Conservation (phyloP, 2,329 filamentous ascomycete species). For the Akanthomyces uredinophilus region DNA sequence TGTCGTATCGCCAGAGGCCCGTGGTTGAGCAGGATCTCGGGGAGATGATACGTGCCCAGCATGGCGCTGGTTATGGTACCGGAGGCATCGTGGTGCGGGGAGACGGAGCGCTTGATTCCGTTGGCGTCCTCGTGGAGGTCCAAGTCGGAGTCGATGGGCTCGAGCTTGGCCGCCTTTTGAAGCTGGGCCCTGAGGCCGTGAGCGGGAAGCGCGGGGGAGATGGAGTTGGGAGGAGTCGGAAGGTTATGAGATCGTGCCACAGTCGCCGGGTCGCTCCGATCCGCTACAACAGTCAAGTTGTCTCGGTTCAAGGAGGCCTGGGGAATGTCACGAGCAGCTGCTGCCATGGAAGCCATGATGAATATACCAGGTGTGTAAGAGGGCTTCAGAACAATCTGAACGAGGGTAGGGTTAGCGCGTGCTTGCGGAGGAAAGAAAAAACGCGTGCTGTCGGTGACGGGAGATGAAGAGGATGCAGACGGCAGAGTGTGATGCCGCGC, state of each 20-base stretch:
- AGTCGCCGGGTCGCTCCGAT: slow-evolving; percentile 55
- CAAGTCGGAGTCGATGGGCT: slow-evolving; percentile 76
- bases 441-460: slow-evolving; percentile 21
- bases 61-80: slow-evolving; percentile 80
- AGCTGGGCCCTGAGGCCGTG: slow-evolving; percentile 70
- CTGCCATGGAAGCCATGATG: slow-evolving; percentile 60
- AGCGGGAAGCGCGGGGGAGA: slow-evolving; percentile 80
- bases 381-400: slow-evolving; percentile 41
- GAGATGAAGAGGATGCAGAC: slow-evolving; percentile 19
- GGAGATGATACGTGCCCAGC: slow-evolving; percentile 84
- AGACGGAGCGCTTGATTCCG: slow-evolving; percentile 33
- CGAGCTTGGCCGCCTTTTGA: slow-evolving; percentile 53
- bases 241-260: slow-evolving; percentile 61
- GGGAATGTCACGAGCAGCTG: slow-evolving; percentile 63
- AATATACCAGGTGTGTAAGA: slow-evolving; percentile 35
- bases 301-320: slow-evolving; percentile 58
- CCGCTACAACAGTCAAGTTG: slow-evolving; percentile 69
- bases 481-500: slow-evolving; percentile 21
- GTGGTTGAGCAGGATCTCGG: slow-evolving; percentile 82
- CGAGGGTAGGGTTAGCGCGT: slow-evolving; percentile 18
- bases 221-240: slow-evolving; percentile 90
- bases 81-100: slow-evolving; percentile 60
- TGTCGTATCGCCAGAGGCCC: slow-evolving; percentile 91
- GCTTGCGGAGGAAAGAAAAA: neutral
- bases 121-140: slow-evolving; percentile 64